Percentiles rank a stretch among this genome's conserved stretches.
These are phyloP conservation scores for Talaromyces atroroseus DNA, from an alignment of 2,329 filamentous ascomycete genomes.

Conservation along the genomic window DNA sequence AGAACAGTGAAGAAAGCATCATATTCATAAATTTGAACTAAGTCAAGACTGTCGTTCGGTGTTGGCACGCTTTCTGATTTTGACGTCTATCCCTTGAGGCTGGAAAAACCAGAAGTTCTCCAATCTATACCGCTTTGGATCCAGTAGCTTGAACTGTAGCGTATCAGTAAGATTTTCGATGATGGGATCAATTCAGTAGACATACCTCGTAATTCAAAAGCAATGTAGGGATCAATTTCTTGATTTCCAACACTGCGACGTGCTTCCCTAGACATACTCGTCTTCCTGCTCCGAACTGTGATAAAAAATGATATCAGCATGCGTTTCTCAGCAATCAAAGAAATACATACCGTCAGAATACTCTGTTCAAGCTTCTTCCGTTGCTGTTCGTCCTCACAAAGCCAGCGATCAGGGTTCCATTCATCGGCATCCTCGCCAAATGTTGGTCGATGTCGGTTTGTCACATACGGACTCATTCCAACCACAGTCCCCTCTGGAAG, in stretches of 20 bases:
- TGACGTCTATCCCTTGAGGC: too few relatives aligned
- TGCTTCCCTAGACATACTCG: not conserved
- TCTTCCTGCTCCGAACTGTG: not conserved
- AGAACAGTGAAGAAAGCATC: too few relatives aligned
- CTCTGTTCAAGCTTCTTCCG: constrained; percentile 20
- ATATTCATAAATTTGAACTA: too few relatives aligned
- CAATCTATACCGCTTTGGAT: too few relatives aligned
- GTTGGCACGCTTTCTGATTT: too few relatives aligned
- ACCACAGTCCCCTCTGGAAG: constrained; percentile 17
- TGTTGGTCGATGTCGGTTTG: constrained; percentile 17
- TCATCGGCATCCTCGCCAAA: constrained; percentile 21
- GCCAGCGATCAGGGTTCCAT: not conserved
- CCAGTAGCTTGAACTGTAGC: too few relatives aligned
- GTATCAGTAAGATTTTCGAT: too few relatives aligned
- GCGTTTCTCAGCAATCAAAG: too few relatives aligned
- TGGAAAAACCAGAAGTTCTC: too few relatives aligned
- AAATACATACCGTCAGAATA: constrained; percentile 18
- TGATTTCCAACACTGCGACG: not conserved
- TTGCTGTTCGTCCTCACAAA: constrained; percentile 8
- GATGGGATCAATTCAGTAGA: not conserved
- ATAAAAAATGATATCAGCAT: not conserved
- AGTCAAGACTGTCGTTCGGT: too few relatives aligned
- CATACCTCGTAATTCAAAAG: not conserved
- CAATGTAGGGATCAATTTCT: not conserved
- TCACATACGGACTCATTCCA: constrained; percentile 23